Percentiles rank a stretch among this genome's conserved stretches.
phyloP scores from a whole-genome alignment of 495 filamentous ascomycete genomes.

The Haplographium delicatum region DNA sequence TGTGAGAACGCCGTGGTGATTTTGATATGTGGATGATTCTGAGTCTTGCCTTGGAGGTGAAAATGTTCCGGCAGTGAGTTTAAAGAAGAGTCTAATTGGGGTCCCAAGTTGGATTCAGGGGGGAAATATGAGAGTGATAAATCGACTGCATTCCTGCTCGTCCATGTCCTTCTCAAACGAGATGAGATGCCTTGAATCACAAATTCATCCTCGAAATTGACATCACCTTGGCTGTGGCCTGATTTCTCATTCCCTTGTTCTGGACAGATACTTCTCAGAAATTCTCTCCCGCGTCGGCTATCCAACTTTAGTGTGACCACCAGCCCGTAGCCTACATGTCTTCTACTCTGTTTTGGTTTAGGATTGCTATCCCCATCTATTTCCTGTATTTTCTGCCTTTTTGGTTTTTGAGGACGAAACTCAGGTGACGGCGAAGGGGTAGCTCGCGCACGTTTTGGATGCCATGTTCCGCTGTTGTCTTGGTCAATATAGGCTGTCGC shows the following conservation, averaged over 20 bases:
- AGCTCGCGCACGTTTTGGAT: conserved; percentile 1
- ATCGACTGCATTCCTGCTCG: too few species aligned
- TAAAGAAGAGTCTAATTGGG: too few species aligned
- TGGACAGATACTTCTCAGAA: conserved; percentile 13
- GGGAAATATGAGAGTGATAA: too few species aligned
- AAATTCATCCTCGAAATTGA: too few species aligned
- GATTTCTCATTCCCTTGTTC: background rate
- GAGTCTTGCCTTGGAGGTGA: too few species aligned
- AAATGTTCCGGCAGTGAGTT: too few species aligned
- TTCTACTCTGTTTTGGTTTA: background rate
- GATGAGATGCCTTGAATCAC: too few species aligned
- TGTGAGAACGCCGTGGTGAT: conserved; percentile 17
- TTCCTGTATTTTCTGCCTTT: background rate
- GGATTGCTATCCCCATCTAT: conserved; percentile 2
- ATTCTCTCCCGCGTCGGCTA: background rate
- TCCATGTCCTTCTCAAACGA: too few species aligned
- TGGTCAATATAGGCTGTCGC: conserved; percentile 14
- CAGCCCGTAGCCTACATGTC: conserved; percentile 4
- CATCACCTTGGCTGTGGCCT: too few species aligned
- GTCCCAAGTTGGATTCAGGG: too few species aligned
- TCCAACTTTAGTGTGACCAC: conserved; percentile 10
- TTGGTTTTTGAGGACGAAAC: background rate
- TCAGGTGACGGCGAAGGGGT: too few species aligned
- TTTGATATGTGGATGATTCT: too few species aligned
- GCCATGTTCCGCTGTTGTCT: conserved; percentile 22